phyloP scores from a whole-genome alignment of 768 basidiomycete genomes.

The Pleurotus djamor region DNA sequence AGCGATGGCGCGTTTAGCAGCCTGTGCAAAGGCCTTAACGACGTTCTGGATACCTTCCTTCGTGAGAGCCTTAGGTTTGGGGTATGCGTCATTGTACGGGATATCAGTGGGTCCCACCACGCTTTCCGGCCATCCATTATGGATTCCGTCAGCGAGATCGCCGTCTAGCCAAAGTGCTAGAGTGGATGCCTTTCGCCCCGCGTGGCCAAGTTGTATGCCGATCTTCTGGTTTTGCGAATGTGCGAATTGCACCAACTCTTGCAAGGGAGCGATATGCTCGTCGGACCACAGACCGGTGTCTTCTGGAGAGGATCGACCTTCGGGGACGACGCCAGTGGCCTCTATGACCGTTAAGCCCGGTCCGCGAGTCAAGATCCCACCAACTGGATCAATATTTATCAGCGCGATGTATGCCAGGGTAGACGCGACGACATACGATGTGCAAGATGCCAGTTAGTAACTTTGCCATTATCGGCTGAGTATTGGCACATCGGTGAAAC shows the following conservation, averaged over 20 bases:
- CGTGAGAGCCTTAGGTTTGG: slow-evolving; percentile 55
- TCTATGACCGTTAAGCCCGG: slow-evolving; percentile 64
- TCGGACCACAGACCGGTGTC: slow-evolving; percentile 68
- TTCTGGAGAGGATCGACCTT: slow-evolving; percentile 66
- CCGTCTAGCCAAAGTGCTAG: slow-evolving; percentile 58
- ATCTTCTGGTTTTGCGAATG: slow-evolving; percentile 69
- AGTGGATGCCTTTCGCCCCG: slow-evolving; percentile 72
- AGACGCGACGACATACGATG: slow-evolving; percentile 45
- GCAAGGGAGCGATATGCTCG: slow-evolving; percentile 42
- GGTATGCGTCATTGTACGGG: slow-evolving; percentile 37
- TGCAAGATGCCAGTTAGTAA: slow-evolving; percentile 56
- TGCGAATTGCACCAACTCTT: slow-evolving; percentile 65
- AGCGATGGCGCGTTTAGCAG: slow-evolving; percentile 48
- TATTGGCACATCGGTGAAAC: slow-evolving; percentile 62
- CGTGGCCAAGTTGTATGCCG: slow-evolving; percentile 74
- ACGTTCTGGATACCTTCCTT: slow-evolving; percentile 54
- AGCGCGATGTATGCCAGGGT: slow-evolving; percentile 10
- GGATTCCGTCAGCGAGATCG: slow-evolving; percentile 27
- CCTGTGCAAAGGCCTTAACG: slow-evolving; percentile 52
- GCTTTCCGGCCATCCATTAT: slow-evolving; percentile 50
- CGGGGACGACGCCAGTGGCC: slow-evolving; percentile 59
- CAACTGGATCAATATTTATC: slow-evolving; percentile 30
- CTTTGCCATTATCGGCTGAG: slow-evolving; percentile 49
- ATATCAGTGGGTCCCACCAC: slow-evolving; percentile 59
- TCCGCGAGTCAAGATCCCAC: slow-evolving; percentile 48